Evolutionary conservation across 768 basidiomycete species (phyloP), one percentile per base, ranked within the genome.

Genomic region (Amanita rubescens): DNA sequence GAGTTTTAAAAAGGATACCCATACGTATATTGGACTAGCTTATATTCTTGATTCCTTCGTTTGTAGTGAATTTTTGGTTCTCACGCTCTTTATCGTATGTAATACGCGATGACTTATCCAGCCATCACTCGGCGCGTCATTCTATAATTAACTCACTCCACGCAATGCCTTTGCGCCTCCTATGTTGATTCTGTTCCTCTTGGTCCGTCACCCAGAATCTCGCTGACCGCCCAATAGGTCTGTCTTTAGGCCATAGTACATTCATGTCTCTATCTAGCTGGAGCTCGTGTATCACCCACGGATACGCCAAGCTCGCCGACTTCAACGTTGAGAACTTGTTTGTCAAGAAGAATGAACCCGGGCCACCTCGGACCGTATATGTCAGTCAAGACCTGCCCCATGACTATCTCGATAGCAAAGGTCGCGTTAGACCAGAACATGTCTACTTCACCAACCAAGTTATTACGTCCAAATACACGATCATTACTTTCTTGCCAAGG

Each of bases 401-500:
- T 17, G 67, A 73, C 57, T 81, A 77, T 65, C 75, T 74, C 53
- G 83, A 87, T 73, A 66, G 70, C 58, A 88, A 75, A 61, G 79
- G 76, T 22, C 76, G 71, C 55, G 69, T 79, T 11, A 78, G 79
- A 66, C 74, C 73, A 43, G 74, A 80, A 42, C 65, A 78, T 53
- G 63, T 79, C 35, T 84, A 80, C 61, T 64, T 69, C 52, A 74
- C 85, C 1, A 90, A 90, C 68, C 88, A 90, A 68, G 82, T 89
- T 63, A 85, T 90, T 64, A 89, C 87, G 33, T 87, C 81, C 59
- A 90, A 90, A 71, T 90, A 90, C 71, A 84, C 83, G 55, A 59
- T 87, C 54, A 61, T 89, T 63, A 88, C 87, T 0, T 98, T 96
- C 69, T 58, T 97, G 6, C 95, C 95, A 17, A 74, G 93, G 49